Evolutionary conservation across 257 asterid genomes (phyloP), one percentile per base, ranked within the genome.

Genomic region (Solanum gracilifrons): DNA sequence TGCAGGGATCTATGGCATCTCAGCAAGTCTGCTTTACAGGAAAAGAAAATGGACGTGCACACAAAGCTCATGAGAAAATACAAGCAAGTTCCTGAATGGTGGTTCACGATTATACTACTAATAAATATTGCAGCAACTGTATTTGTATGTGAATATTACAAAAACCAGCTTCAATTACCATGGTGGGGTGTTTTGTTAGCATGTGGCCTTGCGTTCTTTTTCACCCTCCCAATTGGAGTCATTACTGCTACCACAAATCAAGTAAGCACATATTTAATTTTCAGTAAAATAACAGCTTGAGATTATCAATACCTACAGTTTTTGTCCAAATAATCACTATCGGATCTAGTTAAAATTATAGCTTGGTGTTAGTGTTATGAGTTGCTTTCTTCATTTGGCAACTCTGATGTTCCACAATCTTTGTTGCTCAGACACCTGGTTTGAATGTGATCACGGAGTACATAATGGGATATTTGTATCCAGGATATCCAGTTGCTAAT

Each of bases 131-230:
- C 82, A 11, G 94, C 89, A 64, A 94, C 99, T 46, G 58, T 97
- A 64, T 90, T 95, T 86, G 92, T 93, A 55, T 95, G 99, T 84
- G 94, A 95, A 62, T 90, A 83, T 83, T 88, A 92, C 92, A 93
- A 91, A 4, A 92, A 91, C 73, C 97, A 95, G 91, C 98, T 97
- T 88, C 99, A 97, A 90, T 92, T 97, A 87, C 99, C 98, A 10
- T 97, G 99, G 99, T 97, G 99, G 99, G 99, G 97, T 35, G 96
- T 97, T 88, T 89, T 97, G 88, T 89, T 97, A 84, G 99, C 99
- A 3, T 97, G 99, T 48, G 91, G 86, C n/a, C 91, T 97, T 80
- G 96, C 99, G 90, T 93, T 95, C 92, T 68, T 90, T 86, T 95
- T 95, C 91, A 97, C 99, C 77, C 96, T 97, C 32, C 99, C 99